Evolutionary conservation across 1,284 basidiomycete species (phyloP), one percentile per base, ranked within the genome.

Genomic region (Boletus mariae): DNA sequence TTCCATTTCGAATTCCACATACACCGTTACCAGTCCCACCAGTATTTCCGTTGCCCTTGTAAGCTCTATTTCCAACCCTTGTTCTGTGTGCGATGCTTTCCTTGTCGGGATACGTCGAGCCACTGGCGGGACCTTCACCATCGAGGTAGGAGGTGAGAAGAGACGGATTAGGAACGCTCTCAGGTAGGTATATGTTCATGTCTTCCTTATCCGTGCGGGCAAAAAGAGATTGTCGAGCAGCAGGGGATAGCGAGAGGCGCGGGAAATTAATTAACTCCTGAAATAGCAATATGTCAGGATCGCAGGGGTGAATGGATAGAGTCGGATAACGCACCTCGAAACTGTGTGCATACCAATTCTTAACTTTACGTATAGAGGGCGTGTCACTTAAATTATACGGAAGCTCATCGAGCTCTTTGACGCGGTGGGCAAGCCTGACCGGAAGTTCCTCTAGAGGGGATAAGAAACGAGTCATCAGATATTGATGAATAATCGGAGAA

Each of bases 291-390:
- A 12, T 11, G 37, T 20, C 41, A 43, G 2, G 26, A 43, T 43
- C 13, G 13, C 41, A 42, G 42, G 15, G 42, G 5, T 43, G 10
- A 38, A 37, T 6, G 9, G 26, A 42, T 48, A 11, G 29, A 42
- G 9, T 26, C 6, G 31, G 34, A 75, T 83, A 57, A 57, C 64
- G 23, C 52, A 94, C 94, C 80, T 98, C 92, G 67, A 99, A 99
- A n/a, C 92, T 95, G 75, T 99, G 93, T 0, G 95, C 96, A 69
- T 99, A 99, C 96, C 96, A 99, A 66, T 97, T 89, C 77, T 96
- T 96, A 60, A 99, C 96, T 66, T 92, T 94, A 58, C 89, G 84
- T 61, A 99, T 98, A 45, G 90, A 92, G 0, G 90, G 87, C 95
- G 97, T 98, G 52, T 86, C 83, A 64, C 87, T 88, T 54, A 99